Conservation (phyloP, 2,329 filamentous ascomycete genomes). For the Tolypocladium tundrense region DNA sequence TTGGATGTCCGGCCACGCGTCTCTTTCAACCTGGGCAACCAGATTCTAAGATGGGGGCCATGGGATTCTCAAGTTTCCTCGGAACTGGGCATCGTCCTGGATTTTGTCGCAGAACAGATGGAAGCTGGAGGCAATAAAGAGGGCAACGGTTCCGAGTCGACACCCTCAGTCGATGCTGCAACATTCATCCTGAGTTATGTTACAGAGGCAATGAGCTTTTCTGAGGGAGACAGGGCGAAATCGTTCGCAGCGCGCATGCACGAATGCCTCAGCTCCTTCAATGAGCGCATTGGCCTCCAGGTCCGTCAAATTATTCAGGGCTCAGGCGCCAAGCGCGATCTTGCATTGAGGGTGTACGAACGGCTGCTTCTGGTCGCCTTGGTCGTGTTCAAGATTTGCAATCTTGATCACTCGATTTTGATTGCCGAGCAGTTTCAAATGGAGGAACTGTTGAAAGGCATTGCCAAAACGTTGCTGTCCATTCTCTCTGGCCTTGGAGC, state of each 20-base stretch:
- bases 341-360: conserved; percentile 16
- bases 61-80: conserved; percentile 52
- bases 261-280: conserved; percentile 32
- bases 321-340: conserved; percentile 1
- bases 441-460: conserved; percentile 37
- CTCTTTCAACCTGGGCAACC: conserved; percentile 36
- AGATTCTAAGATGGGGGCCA: conserved; percentile 39
- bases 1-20: conserved; percentile 19
- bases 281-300: conserved; percentile 16
- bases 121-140: conserved; percentile 7
- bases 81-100: conserved; percentile 50
- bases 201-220: conserved; percentile 30
- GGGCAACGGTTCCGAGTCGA: not conserved
- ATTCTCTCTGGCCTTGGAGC: conserved; percentile 33
- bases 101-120: conserved; percentile 43
- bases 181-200: conserved; percentile 39
- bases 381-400: conserved; percentile 32
- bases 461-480: conserved; percentile 26
- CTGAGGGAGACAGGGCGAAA: conserved; percentile 20
- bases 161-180: conserved; percentile 18
- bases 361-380: conserved; percentile 21
- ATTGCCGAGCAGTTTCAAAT: conserved; percentile 28
- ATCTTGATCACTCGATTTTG: conserved; percentile 15
- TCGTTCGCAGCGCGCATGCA: conserved; percentile 32
- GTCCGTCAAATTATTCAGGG: conserved; percentile 3